Base-by-base conservation (phyloP, 1,284 basidiomycete species). In the Heterobasidion annosum region DNA sequence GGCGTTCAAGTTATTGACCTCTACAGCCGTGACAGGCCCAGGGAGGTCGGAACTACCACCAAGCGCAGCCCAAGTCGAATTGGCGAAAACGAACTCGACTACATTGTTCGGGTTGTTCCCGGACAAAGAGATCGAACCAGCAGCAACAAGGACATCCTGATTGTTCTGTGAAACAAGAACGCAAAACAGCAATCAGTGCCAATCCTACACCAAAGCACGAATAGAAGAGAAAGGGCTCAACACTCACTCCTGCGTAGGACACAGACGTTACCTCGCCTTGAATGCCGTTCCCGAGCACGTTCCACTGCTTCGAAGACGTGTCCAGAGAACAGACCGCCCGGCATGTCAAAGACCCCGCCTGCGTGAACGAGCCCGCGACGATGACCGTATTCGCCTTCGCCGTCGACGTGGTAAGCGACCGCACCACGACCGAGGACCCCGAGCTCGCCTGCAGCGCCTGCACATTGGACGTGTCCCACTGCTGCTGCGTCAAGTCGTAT, bases 11-110 rank as follows among this genome's bases (percentile, higher is more conserved):
- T 88, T 77, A 68, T 98, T 91, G 52, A 95, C 85, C 54, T 87
- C 88, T 52, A 98, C 68, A 12, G 96, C 93, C 8, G 92, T 89
- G 0, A 94, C 91, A 1, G 93, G 92, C 1, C 96, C 96, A 47
- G 93, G 91, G 13, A 97, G 75, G 50, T 82, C 76, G 12, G 70
- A 70, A 10, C 77, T 70, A 45, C 72, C 68, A 9, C 92, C 93
- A 19, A 98, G 70, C 6, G 81, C 67, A n/a, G 74, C 72, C 91
- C 95, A 97, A 0, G 82, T 83, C 3, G 70, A 65, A 60, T 88
- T 88, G 52, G 76, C 63, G 63, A 93, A 85, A 59, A 75, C 76
- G 68, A 82, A 96, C 56, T 77, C 74, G 1, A 82, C 88, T 48
- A 93, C 83, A 62, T 87, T 87, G 25, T 87, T 79, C 5, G 79